Evolutionary conservation across 164 flowering plant genomes (phyloP).

Genomic region (Magnolia officinalis): DNA sequence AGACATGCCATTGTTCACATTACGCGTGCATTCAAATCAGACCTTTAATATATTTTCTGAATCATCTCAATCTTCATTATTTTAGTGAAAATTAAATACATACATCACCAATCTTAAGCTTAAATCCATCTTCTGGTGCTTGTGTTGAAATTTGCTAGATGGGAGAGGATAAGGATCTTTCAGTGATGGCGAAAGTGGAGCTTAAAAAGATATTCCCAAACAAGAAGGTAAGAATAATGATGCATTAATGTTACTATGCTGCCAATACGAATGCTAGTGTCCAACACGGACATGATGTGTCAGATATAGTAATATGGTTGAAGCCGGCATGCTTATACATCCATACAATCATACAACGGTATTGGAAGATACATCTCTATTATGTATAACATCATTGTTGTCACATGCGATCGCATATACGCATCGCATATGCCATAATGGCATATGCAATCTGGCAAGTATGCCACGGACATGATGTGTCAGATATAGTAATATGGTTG

Average conservation of each 20-base stretch:
- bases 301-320: background rate
- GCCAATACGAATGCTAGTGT: background rate
- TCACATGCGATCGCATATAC: too few species aligned
- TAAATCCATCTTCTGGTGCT: background rate
- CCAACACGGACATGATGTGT: background rate
- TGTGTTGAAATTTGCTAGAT: conserved; percentile 29
- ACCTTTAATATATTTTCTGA: background rate
- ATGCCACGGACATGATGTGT: background rate
- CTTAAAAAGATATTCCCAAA: conserved; percentile 62
- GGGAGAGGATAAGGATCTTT: conserved; percentile 79
- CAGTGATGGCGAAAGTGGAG: conserved; percentile 56
- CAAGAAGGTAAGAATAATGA: conserved; percentile 52
- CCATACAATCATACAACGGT: background rate
- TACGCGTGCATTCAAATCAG: background rate
- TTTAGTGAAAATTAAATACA: background rate
- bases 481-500: background rate
- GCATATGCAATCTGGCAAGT: too few species aligned
- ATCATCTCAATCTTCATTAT: background rate
- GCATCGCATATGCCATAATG: too few species aligned
- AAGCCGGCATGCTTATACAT: background rate
- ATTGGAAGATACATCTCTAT: too few species aligned
- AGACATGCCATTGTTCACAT: background rate
- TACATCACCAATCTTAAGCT: background rate
- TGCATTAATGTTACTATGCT: background rate
- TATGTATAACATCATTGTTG: too few species aligned